Conservation (phyloP, 768 basidiomycete genomes). For the Crassisporium funariophilum region DNA sequence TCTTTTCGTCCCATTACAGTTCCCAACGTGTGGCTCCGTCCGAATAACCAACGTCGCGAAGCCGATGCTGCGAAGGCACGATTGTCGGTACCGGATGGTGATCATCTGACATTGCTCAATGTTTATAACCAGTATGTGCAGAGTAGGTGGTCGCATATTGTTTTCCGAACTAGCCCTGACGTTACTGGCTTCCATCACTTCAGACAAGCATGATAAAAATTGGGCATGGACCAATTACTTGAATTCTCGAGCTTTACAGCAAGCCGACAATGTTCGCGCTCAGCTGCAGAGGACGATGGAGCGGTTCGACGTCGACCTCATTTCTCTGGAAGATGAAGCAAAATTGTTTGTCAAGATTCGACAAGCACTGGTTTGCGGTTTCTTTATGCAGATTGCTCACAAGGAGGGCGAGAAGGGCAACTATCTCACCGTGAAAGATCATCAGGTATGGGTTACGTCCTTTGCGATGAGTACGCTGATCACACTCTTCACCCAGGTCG, state of each 20-base stretch:
- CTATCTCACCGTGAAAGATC: conserved; percentile 93
- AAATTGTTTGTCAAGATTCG: conserved; percentile 77
- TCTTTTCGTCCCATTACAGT: conserved; percentile 43
- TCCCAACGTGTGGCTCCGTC: conserved; percentile 94
- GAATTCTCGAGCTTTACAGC: conserved; percentile 76
- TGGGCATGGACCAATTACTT: conserved; percentile 95
- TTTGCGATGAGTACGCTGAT: neutral
- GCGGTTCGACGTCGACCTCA: conserved; percentile 76
- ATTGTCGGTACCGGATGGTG: conserved; percentile 92
- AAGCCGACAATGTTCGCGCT: conserved; percentile 91
- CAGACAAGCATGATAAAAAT: conserved; percentile 76
- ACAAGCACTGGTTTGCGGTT: conserved; percentile 85
- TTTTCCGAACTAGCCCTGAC: neutral
- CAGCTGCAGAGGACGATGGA: conserved; percentile 94
- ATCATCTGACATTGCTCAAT: conserved; percentile 92
- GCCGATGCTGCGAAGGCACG: conserved; percentile 91
- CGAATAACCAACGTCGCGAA: conserved; percentile 83
- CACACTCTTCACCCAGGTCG: conserved; percentile 42
- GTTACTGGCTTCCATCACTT: neutral
- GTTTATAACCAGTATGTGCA: conserved; percentile 91
- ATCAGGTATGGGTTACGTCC: conserved; percentile 59
- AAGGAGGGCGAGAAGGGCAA: conserved; percentile 88
- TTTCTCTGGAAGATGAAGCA: conserved; percentile 67
- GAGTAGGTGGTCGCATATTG: conserved; percentile 49
- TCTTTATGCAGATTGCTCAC: conserved; percentile 98